These are phyloP conservation scores for Eimeria maxima DNA, from an alignment of 169 alveolate genomes.

Conservation along the genomic window DNA sequence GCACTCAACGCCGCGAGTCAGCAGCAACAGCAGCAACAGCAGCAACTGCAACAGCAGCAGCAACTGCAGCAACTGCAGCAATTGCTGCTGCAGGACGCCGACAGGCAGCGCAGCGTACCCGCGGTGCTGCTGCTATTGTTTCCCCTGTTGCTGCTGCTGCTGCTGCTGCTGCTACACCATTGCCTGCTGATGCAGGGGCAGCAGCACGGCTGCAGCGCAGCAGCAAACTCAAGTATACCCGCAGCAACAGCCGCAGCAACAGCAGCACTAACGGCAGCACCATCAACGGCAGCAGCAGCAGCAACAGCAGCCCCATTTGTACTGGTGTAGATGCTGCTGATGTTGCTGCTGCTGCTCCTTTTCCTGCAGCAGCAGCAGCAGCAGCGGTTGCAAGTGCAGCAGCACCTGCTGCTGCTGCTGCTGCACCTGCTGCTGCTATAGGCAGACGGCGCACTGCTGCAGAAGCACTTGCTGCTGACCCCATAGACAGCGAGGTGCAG, in stretches of 20 bases:
- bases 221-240: conserved; percentile 19
- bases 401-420: conserved; percentile 41
- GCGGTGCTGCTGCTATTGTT: background rate
- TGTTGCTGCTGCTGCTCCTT: background rate
- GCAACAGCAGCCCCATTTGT: background rate
- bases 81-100: background rate
- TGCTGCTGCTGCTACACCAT: conserved; percentile 20
- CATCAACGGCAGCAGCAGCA: conserved; percentile 1
- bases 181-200: background rate
- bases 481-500: conserved; percentile 38
- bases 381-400: conserved; percentile 42
- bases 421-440: conserved; percentile 26
- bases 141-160: background rate
- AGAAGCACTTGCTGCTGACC: conserved; percentile 41
- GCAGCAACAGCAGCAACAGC: conserved; percentile 29
- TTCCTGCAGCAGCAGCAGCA: conserved; percentile 28
- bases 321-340: background rate
- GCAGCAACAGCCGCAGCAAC: conserved; percentile 7
- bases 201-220: conserved; percentile 32
- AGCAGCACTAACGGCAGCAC: background rate
- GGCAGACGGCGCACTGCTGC: background rate
- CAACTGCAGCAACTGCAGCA: conserved; percentile 6
- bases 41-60: background rate
- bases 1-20: background rate
- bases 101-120: background rate